phyloP scores from a whole-genome alignment of 208 protist genomes.

The Leishmania braziliensis region DNA sequence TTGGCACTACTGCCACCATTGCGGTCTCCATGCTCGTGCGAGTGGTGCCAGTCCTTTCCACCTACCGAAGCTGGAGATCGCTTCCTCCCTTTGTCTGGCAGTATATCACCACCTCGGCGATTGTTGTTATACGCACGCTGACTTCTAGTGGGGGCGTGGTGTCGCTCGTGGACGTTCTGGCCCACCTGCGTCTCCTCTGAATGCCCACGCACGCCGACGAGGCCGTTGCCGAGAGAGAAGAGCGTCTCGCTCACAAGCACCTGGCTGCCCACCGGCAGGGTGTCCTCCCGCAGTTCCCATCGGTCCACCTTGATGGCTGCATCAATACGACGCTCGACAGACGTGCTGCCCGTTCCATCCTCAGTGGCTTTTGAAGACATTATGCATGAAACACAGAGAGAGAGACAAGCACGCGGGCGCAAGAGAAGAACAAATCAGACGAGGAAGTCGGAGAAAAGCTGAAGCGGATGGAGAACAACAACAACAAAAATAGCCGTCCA shows the following conservation, averaged over 20 bases:
- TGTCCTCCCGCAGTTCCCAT: slow-evolving; percentile 74
- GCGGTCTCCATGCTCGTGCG: slow-evolving; percentile 6
- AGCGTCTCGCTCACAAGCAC: slow-evolving; percentile 74
- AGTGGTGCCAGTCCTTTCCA: slow-evolving; percentile 1
- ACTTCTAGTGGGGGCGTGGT: slow-evolving; percentile 15
- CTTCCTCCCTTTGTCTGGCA: slow-evolving; percentile 1
- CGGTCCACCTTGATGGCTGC: slow-evolving; percentile 39
- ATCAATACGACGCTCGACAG: slow-evolving; percentile 10
- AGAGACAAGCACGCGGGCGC: not conserved
- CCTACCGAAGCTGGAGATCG: not conserved
- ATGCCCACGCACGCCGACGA: slow-evolving; percentile 81
- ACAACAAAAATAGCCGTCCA: not conserved
- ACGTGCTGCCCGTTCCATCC: slow-evolving; percentile 7
- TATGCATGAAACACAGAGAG: slow-evolving; percentile 7
- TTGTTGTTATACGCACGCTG: slow-evolving; percentile 15
- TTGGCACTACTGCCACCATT: not conserved
- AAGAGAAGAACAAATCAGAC: not conserved
- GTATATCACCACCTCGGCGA: not conserved
- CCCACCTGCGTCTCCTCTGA: slow-evolving; percentile 55
- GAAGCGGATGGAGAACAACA: not conserved
- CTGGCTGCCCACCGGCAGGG: slow-evolving; percentile 39
- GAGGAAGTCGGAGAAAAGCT: not conserved
- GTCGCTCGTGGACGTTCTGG: slow-evolving; percentile 21
- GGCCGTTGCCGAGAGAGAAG: slow-evolving; percentile 84
- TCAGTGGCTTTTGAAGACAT: slow-evolving; percentile 23